Conservation (phyloP, 306 rosid species). For the Quercus rubra region DNA sequence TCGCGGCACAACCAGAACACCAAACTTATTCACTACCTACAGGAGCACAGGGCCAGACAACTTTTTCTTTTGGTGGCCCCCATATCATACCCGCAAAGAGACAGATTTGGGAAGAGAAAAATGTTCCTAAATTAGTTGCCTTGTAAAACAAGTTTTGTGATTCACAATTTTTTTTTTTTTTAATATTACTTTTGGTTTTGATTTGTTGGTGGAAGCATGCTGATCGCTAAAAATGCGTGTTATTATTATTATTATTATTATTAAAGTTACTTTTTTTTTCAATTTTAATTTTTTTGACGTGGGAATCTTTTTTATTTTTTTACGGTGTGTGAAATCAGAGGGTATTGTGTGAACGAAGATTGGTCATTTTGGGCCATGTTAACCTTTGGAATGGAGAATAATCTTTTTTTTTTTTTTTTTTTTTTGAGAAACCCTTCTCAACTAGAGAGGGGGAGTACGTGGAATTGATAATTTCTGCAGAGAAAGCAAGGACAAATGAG, state of each 20-base stretch:
- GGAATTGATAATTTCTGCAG: background rate
- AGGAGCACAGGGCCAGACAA: background rate
- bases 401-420: background rate
- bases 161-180: too few species aligned
- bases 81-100: background rate
- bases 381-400: background rate
- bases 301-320: slow-evolving; percentile 6
- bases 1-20: too few species aligned
- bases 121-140: background rate
- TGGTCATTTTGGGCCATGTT: background rate
- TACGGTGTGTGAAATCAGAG: slow-evolving; percentile 7
- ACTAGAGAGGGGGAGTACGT: too few species aligned
- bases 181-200: background rate
- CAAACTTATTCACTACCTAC: too few species aligned
- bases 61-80: slow-evolving; percentile 8
- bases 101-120: slow-evolving; percentile 2
- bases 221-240: slow-evolving; percentile 7
- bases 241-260: too few species aligned
- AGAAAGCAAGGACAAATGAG: background rate
- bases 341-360: background rate
- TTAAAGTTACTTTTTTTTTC: background rate
- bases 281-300: background rate
- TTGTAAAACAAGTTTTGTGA: background rate
- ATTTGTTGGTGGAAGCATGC: background rate
- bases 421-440: too few species aligned